phyloP scores from a whole-genome alignment of 768 basidiomycete species.

The Pholiota conissans region DNA sequence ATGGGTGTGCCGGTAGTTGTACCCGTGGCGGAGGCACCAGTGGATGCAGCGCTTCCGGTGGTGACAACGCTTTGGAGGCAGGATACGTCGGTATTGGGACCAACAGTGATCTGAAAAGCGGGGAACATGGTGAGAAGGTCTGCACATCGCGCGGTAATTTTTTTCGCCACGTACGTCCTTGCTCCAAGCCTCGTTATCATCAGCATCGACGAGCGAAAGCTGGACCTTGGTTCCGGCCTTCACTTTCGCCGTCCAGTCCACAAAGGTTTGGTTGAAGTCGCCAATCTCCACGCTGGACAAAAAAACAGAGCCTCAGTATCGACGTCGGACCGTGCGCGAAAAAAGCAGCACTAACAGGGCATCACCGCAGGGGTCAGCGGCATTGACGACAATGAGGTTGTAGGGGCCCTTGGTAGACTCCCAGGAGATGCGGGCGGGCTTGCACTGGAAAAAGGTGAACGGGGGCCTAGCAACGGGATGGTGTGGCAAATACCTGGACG shows the following conservation, averaged over 20 bases:
- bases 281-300: slow-evolving; percentile 56
- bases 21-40: slow-evolving; percentile 16
- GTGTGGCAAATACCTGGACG: slow-evolving; percentile 47
- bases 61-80: slow-evolving; percentile 30
- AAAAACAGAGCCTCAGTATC: not conserved
- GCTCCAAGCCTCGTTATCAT: slow-evolving; percentile 68
- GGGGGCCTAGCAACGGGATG: not conserved
- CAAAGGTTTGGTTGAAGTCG: slow-evolving; percentile 43
- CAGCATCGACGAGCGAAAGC: slow-evolving; percentile 53
- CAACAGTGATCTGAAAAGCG: slow-evolving; percentile 37
- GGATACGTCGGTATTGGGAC: slow-evolving; percentile 34
- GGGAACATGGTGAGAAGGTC: slow-evolving; percentile 5
- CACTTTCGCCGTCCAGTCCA: slow-evolving; percentile 47
- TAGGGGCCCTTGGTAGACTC: slow-evolving; percentile 44
- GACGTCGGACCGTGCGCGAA: not conserved
- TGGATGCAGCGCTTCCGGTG: too few species aligned
- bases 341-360: slow-evolving; percentile 47
- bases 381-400: slow-evolving; percentile 55
- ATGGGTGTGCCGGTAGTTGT: slow-evolving; percentile 1
- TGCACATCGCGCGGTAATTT: slow-evolving; percentile 5
- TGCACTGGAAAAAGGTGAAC: slow-evolving; percentile 46
- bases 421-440: slow-evolving; percentile 53
- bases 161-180: slow-evolving; percentile 42
- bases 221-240: slow-evolving; percentile 47
- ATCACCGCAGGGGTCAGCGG: slow-evolving; percentile 56